Base-by-base conservation (phyloP, 2,329 filamentous ascomycete genomes). In the Akanthomyces uredinophilus region DNA sequence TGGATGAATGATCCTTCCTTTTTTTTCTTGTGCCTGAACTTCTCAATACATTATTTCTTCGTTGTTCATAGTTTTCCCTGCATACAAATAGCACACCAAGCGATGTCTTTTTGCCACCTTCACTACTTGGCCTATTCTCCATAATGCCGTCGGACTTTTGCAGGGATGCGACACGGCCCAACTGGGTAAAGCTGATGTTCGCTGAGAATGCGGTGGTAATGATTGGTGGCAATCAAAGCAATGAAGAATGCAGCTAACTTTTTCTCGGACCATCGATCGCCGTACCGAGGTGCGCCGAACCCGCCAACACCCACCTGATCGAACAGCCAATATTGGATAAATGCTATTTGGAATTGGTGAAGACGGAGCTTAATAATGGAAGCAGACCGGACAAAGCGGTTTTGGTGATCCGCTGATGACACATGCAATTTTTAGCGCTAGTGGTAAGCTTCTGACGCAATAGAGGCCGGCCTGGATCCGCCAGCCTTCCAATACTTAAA, bases 301-400 rank as follows among this genome's bases (percentile, higher is more conserved):
- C 24, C 11, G 18, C 39, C 37, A 35, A 2, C 32, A 35, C 32
- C 10, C 11, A 35, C 32, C 32, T 5, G 10, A 35, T 5, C 32
- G 32, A 2, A 35, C 10, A 10, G 32, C 32, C 32, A 35, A 35
- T 11, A 35, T 11, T 11, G 32, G 11, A 29, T 29, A 29, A 27
- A 43, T 13, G 20, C 55, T 14, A 58, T 58, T 60, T 60, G 39
- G 49, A 60, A 60, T 60, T 60, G 13, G 39, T 16, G 14, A 46
- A 27, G 27, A 20, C 11, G 32, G 20, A 18, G 49, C 49, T 35
- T 37, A 16, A 52, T n/a, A 16, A 35, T 11, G 24, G 16, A 43
- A 29, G 27, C 16, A 27, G n/a, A 20, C 32, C 35, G n/a, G 44
- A 27, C 44, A 20, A 13, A 49, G 41, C 53, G 39, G 27, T 35